A percentile compares a stretch with the other conserved stretches of the same genome.
phyloP scores from a whole-genome alignment of 139 green algal genomes.

The Medakamo hakoo region DNA sequence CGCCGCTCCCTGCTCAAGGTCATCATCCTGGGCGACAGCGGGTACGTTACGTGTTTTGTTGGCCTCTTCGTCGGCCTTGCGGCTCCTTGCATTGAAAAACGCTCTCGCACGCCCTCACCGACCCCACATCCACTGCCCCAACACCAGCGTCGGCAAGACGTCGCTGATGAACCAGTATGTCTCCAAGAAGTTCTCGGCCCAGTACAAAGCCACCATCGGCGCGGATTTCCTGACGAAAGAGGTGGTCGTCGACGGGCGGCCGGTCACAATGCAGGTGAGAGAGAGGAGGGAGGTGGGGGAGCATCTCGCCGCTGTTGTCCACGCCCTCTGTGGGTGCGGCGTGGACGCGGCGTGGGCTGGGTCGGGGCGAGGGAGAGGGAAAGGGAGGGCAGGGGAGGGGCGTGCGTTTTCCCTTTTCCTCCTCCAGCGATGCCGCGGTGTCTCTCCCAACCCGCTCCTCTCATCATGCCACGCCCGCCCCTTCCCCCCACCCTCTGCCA shows the following conservation, averaged over 20 bases:
- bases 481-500: not conserved
- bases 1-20: slow-evolving; percentile 84
- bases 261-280: slow-evolving; percentile 87
- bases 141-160: slow-evolving; percentile 87
- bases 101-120: not conserved
- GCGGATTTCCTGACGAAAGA: slow-evolving; percentile 99
- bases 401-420: too few relatives aligned
- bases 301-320: too few relatives aligned
- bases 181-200: slow-evolving; percentile 95
- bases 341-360: too few relatives aligned
- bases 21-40: slow-evolving; percentile 96
- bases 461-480: too few relatives aligned
- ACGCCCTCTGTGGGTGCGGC: too few relatives aligned
- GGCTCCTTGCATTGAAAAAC: not conserved
- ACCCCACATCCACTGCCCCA: not conserved
- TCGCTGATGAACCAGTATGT: slow-evolving; percentile 99
- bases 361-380: too few relatives aligned
- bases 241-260: slow-evolving; percentile 88
- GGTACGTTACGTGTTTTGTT: slow-evolving; percentile 31
- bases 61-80: not conserved
- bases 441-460: too few relatives aligned
- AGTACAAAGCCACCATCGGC: slow-evolving; percentile 99
- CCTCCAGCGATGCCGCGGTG: too few relatives aligned
- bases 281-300: too few relatives aligned
- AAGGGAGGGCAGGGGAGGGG: too few relatives aligned